Conservation (phyloP, 2,329 filamentous ascomycete genomes). For the Exophiala aquamarina region DNA sequence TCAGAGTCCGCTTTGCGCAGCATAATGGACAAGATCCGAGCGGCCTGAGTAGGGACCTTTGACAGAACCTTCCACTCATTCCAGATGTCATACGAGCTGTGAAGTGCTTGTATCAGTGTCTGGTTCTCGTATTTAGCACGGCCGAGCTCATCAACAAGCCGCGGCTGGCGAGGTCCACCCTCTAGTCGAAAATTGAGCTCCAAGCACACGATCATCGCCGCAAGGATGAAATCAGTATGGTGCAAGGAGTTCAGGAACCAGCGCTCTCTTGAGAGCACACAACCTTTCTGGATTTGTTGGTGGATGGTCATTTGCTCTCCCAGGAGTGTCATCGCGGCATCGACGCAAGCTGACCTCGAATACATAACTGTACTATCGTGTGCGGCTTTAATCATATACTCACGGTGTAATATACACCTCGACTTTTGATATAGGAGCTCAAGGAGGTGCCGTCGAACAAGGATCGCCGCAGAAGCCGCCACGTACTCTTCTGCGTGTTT, state of each 20-base stretch:
- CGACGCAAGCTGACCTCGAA: constrained; percentile 47
- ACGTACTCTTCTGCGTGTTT: neutral
- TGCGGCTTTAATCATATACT: constrained; percentile 40
- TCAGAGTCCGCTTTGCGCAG: neutral
- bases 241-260: constrained; percentile 58
- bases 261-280: constrained; percentile 50
- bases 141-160: no score
- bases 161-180: neutral
- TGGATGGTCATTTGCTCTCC: constrained; percentile 50
- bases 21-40: neutral
- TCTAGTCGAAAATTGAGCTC: constrained; percentile 20
- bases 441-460: constrained; percentile 38
- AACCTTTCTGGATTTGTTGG: constrained; percentile 53
- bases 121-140: neutral
- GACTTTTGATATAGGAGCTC: constrained; percentile 52
- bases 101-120: neutral
- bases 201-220: constrained; percentile 61
- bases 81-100: neutral
- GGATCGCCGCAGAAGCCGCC: neutral
- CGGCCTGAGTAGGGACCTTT: neutral
- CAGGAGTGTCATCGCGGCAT: constrained; percentile 49
- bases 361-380: constrained; percentile 37
- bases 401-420: constrained; percentile 52
- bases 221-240: constrained; percentile 61
- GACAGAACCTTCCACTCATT: neutral